These are phyloP conservation scores for Chionographis japonica DNA, from an alignment of 106 monocot genomes.

Conservation along the genomic window DNA sequence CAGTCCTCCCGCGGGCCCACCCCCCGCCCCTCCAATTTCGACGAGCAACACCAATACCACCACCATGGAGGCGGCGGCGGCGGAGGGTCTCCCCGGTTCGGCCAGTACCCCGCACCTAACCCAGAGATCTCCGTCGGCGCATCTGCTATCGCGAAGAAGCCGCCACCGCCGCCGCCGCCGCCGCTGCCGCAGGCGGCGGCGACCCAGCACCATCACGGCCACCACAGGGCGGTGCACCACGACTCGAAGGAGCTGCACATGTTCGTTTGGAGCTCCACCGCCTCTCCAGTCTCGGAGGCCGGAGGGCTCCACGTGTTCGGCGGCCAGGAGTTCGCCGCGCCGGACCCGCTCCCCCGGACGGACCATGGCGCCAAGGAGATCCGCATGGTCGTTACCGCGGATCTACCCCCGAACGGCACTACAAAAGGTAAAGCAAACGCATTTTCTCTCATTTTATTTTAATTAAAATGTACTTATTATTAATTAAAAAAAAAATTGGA, in stretches of 20 bases:
- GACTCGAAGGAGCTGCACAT: slow-evolving; percentile 74
- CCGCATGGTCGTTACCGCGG: slow-evolving; percentile 59
- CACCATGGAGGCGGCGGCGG: not conserved
- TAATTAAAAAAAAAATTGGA: no score
- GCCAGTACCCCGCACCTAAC: slow-evolving; percentile 17
- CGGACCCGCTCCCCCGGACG: slow-evolving; percentile 1
- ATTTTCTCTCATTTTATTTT: not conserved
- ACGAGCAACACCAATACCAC: slow-evolving; percentile 13
- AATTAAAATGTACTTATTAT: not conserved
- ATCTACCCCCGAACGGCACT: slow-evolving; percentile 26
- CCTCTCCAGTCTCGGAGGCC: slow-evolving; percentile 59
- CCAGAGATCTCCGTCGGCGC: slow-evolving; percentile 28
- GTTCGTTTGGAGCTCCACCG: slow-evolving; percentile 81
- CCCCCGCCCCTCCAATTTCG: slow-evolving; percentile 57
- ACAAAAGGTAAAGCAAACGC: slow-evolving; percentile 17
- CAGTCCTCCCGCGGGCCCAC: slow-evolving; percentile 64
- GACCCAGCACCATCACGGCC: not conserved
- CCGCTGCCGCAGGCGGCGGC: not conserved
- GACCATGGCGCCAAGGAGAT: slow-evolving; percentile 56
- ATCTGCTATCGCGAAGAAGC: slow-evolving; percentile 4
- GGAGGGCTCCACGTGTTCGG: slow-evolving; percentile 43
- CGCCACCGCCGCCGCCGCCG: not conserved
- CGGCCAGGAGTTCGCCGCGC: slow-evolving; percentile 11
- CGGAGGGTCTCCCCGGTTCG: slow-evolving; percentile 10
- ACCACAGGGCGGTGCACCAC: slow-evolving; percentile 8